Evolutionary conservation across 108 stramenopile genomes (phyloP), one percentile per base, ranked within the genome.

Genomic region (Pseudonitzschia delicatissima): DNA sequence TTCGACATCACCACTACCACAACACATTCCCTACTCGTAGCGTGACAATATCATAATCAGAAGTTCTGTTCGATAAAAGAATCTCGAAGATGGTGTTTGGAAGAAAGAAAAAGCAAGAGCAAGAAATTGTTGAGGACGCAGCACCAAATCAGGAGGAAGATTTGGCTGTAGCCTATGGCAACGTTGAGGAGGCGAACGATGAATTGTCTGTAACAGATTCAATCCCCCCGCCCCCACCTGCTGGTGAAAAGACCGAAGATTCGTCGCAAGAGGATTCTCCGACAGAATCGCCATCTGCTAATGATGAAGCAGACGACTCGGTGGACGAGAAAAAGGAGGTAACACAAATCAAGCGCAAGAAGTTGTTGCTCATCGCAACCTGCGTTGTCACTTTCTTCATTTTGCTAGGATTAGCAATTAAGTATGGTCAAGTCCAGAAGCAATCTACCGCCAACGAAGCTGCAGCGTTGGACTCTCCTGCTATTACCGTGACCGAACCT

Each of bases 211-310:
- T n/a, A n/a, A n/a, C 42, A 6, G 57, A 37, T 15, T 58, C 57
- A 4, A 6, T 58, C 13, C 57, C 57, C 18, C 57, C 57, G 5
- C 57, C 57, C 5, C 57, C 57, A 18, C 57, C 57, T 11, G 32
- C 15, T n/a, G 4, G 2, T n/a, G 42, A 44, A 2, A n/a, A 6
- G 42, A 7, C 2, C 42, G 42, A 44, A n/a, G 6, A n/a, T 1
- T 2, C 6, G 7, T n/a, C 13, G n/a, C 5, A 44, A 1, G 42
- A 7, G 6, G 17, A 44, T 1, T 13, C 13, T 2, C 17, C 13
- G n/a, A n/a, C 17, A 13, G 42, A 44, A 7, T 44, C 42, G 4
- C 13, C n/a, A 2, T 13, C 13, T n/a, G 42, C 7, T n/a, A 44
- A 44, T n/a, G n/a, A n/a, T n/a, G n/a, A n/a, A n/a, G n/a, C n/a